A percentile compares a stretch with the other conserved stretches of the same genome.
Conservation (phyloP, 2,329 filamentous ascomycete species). For the Xylariales sp. region DNA sequence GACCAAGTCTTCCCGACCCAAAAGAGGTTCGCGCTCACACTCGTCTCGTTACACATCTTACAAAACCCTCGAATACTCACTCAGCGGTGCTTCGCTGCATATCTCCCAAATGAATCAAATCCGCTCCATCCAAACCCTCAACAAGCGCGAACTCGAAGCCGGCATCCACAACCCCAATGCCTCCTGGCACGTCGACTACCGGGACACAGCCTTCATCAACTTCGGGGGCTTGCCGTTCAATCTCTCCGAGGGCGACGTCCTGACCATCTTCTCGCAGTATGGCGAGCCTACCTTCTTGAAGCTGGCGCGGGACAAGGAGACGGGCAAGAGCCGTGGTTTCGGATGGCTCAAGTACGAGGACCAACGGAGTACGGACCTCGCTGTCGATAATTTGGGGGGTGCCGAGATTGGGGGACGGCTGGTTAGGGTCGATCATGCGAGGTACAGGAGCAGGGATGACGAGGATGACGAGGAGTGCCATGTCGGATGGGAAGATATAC, state of each 20-base stretch:
- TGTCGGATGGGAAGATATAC: slow-evolving; percentile 57
- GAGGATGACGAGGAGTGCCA: slow-evolving; percentile 58
- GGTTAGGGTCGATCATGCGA: slow-evolving; percentile 84
- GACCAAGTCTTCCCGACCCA: no score
- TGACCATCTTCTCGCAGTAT: slow-evolving; percentile 95
- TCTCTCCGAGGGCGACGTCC: slow-evolving; percentile 89
- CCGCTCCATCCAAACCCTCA: slow-evolving; percentile 85
- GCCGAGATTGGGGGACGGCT: slow-evolving; percentile 76
- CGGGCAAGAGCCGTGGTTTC: slow-evolving; percentile 90
- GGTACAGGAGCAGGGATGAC: slow-evolving; percentile 85
- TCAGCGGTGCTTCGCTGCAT: no score
- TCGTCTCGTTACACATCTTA: no score
- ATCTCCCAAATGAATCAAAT: slow-evolving; percentile 89
- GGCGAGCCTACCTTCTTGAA: slow-evolving; percentile 94
- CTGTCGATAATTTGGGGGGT: slow-evolving; percentile 92
- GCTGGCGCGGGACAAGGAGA: slow-evolving; percentile 89
- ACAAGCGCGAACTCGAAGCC: slow-evolving; percentile 89
- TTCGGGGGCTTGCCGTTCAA: slow-evolving; percentile 92
- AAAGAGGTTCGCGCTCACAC: no score
- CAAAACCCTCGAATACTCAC: no score
- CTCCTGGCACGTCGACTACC: slow-evolving; percentile 97
- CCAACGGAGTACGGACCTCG: slow-evolving; percentile 89
- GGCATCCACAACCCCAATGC: slow-evolving; percentile 61
- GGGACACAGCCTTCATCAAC: slow-evolving; percentile 94
- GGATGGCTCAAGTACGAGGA: slow-evolving; percentile 98